Evolutionary conservation across 768 basidiomycete genomes (phyloP).

Genomic region (Collybia nuda): DNA sequence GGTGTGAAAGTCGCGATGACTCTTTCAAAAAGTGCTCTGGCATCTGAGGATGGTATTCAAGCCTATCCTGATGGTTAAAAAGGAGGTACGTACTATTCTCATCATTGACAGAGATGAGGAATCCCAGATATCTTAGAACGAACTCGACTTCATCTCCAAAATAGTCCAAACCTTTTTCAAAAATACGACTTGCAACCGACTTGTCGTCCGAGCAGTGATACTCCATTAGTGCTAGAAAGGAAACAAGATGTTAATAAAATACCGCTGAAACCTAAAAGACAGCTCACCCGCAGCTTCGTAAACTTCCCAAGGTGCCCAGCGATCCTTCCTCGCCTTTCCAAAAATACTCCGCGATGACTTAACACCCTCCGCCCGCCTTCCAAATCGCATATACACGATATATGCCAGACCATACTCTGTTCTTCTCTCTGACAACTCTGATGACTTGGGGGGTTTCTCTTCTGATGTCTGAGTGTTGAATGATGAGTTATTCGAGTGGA

Average conservation of each 20-base stretch:
- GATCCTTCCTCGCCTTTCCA: constrained; percentile 73
- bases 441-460: constrained; percentile 49
- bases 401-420: constrained; percentile 77
- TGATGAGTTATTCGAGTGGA: constrained; percentile 38
- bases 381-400: constrained; percentile 94
- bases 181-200: constrained; percentile 84
- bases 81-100: constrained; percentile 73
- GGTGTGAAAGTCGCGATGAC: constrained; percentile 76
- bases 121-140: constrained; percentile 86
- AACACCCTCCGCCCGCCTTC: constrained; percentile 83
- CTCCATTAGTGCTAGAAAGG: constrained; percentile 79
- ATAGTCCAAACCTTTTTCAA: constrained; percentile 86
- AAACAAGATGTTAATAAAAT: not conserved
- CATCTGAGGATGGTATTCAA: constrained; percentile 55
- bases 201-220: constrained; percentile 85
- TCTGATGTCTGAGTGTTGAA: constrained; percentile 52
- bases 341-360: constrained; percentile 79
- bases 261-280: not conserved
- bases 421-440: constrained; percentile 56
- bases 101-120: constrained; percentile 93
- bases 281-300: constrained; percentile 86
- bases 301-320: constrained; percentile 86
- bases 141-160: constrained; percentile 85
- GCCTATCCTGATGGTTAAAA: not conserved
- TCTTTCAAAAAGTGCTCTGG: constrained; percentile 92